Evolutionary conservation across 1,139 yeast species (phyloP).

Genomic region (Diutina mesorugosa): DNA sequence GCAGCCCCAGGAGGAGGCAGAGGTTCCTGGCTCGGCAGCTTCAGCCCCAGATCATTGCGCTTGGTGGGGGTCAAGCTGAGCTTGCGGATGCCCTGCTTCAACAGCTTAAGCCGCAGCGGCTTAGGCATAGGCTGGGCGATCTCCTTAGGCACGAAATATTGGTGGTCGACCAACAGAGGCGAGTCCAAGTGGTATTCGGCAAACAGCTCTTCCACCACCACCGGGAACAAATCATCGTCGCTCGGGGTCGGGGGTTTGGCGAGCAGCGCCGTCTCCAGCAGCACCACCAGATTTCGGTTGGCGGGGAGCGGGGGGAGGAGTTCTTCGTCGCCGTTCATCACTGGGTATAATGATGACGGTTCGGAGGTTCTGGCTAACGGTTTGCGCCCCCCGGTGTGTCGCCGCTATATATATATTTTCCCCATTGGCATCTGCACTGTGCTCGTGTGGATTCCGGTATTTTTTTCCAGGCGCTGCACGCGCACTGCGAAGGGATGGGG

Average conservation of each 20-base stretch:
- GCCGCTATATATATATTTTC: neutral
- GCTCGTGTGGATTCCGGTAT: neutral
- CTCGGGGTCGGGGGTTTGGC: neutral
- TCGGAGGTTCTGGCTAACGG: neutral
- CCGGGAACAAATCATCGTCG: neutral
- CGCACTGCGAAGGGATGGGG: neutral
- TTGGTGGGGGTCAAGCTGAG: conserved; percentile 6
- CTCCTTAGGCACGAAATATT: conserved; percentile 5
- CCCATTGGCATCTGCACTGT: neutral
- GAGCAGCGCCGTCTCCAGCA: neutral
- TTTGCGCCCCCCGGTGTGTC: neutral
- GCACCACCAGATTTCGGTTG: neutral
- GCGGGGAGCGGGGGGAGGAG: conserved; percentile 1
- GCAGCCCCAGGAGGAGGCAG: neutral
- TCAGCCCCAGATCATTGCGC: neutral
- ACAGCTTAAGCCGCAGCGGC: conserved; percentile 17
- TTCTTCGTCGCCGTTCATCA: conserved; percentile 1
- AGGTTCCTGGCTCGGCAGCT: neutral
- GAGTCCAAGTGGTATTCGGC: conserved; percentile 16
- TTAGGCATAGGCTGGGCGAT: neutral
- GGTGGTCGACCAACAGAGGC: conserved; percentile 9
- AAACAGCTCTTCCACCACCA: conserved; percentile 3
- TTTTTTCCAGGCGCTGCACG: neutral
- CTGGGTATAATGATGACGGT: neutral
- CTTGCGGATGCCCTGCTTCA: conserved; percentile 25